These are phyloP conservation scores for Xylaria sp. DNA, from an alignment of 2,329 filamentous ascomycete species.

Conservation along the genomic window DNA sequence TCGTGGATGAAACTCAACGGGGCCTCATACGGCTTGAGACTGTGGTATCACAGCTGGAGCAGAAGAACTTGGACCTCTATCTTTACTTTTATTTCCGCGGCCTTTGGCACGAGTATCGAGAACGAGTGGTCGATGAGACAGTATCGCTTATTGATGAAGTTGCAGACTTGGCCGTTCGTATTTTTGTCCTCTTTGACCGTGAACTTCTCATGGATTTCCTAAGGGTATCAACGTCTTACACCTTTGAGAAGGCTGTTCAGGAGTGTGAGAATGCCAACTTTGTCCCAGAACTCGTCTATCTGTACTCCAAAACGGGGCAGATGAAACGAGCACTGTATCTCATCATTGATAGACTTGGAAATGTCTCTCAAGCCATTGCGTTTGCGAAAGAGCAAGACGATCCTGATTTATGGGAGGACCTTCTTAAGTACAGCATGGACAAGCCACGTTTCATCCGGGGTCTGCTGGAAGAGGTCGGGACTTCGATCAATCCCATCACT, in stretches of 20 bases:
- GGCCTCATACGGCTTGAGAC: conserved; percentile 82
- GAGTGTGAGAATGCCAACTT: conserved; percentile 85
- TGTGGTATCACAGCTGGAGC: conserved; percentile 81
- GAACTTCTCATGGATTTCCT: conserved; percentile 86
- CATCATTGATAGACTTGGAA: conserved; percentile 91
- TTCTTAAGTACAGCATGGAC: conserved; percentile 96
- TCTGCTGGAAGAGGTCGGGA: conserved; percentile 91
- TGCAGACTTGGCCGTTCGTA: conserved; percentile 83
- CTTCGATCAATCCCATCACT: conserved; percentile 89
- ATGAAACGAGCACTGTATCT: conserved; percentile 90
- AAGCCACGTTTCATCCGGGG: conserved; percentile 94
- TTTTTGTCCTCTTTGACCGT: conserved; percentile 88
- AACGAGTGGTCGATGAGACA: conserved; percentile 67
- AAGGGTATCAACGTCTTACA: conserved; percentile 84
- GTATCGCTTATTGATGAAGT: conserved; percentile 82
- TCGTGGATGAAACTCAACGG: conserved; percentile 91
- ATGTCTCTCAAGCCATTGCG: conserved; percentile 90
- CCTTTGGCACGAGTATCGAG: conserved; percentile 78
- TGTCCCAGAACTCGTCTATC: conserved; percentile 92
- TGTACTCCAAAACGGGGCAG: conserved; percentile 94
- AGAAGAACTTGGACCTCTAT: conserved; percentile 75
- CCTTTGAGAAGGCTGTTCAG: conserved; percentile 80
- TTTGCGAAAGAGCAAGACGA: conserved; percentile 96
- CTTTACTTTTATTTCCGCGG: conserved; percentile 91
- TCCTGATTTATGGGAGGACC: conserved; percentile 91